Evolutionary conservation across 2,329 filamentous ascomycete species (phyloP), one percentile per base, ranked within the genome.

Genomic region (Atkinsonella hypoxylon): DNA sequence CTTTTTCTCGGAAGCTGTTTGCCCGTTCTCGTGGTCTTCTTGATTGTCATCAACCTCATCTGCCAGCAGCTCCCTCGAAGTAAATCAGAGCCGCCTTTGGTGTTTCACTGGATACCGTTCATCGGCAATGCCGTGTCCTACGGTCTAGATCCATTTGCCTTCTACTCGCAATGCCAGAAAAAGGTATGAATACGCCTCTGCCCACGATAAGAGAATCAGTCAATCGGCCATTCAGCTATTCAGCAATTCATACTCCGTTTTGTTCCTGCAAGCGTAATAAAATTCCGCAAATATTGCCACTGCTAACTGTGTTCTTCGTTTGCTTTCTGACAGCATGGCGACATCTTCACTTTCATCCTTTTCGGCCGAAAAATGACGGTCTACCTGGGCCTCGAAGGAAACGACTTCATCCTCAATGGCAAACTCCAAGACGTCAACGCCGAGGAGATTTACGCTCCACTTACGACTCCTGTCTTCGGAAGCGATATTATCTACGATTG

Each of bases 401-500:
- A 79, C 64, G 74, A 78, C 39, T 78, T 78, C 55, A 72, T 79
- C 48, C 67, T 79, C 42, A 78, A 79, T 59, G 76, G 75, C 54
- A 76, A 75, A 58, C 67, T 72, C 26, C 65, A 68, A 53, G 74
- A 79, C 52, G 64, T 78, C 50, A 75, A 71, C 55, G 74, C 76
- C 51, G 75, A 79, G 59, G 75, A 78, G 32, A 72, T 78, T 56
- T 79, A 79, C 58, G 63, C 67, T 0, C 69, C 70, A 6, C 61
- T 78, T 41, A 76, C 71, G 6, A 77, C 69, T 0, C 75, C 76
- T 10, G 75, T 78, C 5, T 93, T 93, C 62, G 87, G 87, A 53
- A 80, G 77, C 63, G 81, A 87, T 67, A 84, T 93, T 42, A 82
- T 90, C 46, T 91, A 91, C 67, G 87, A 91, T 67, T 90, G 86